phyloP scores from a whole-genome alignment of 805 yeast genomes.

The Priceomyces castillae region DNA sequence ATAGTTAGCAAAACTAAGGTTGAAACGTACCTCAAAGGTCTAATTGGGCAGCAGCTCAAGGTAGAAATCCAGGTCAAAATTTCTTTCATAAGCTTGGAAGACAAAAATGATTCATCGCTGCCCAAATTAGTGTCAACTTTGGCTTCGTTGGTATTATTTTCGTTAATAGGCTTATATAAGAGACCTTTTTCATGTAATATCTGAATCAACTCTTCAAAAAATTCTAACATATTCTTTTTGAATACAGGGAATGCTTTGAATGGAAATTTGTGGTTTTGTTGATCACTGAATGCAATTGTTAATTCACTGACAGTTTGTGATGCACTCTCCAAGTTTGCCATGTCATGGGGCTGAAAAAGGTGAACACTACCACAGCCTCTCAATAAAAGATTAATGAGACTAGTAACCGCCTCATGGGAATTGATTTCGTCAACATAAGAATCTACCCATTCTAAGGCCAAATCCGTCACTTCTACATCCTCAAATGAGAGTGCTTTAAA shows the following conservation, averaged over 20 bases:
- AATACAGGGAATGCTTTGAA: conserved; percentile 50
- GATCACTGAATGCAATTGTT: conserved; percentile 58
- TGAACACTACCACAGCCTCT: conserved; percentile 71
- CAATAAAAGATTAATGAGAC: conserved; percentile 64
- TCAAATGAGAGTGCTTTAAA: conserved; percentile 30
- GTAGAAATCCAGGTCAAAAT: conserved; percentile 74
- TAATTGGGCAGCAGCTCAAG: conserved; percentile 62
- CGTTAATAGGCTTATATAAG: conserved; percentile 37
- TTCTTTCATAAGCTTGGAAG: conserved; percentile 49
- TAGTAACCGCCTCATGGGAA: conserved; percentile 49
- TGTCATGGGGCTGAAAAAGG: conserved; percentile 72
- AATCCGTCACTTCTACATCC: conserved; percentile 28
- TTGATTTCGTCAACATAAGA: conserved; percentile 18
- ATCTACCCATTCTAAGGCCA: conserved; percentile 42
- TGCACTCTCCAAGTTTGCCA: conserved; percentile 65
- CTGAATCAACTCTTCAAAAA: conserved; percentile 51
- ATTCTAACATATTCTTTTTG: conserved; percentile 51
- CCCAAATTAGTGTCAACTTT: conserved; percentile 17
- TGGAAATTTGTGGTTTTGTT: conserved; percentile 68
- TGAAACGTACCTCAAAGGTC: conserved; percentile 70
- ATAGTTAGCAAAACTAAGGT: conserved; percentile 58
- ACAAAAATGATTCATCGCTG: conserved; percentile 16
- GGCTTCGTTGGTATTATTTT: conserved; percentile 12
- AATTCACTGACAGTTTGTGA: conserved; percentile 71
- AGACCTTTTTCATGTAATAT: conserved; percentile 61